Conservation (phyloP, 2,329 filamentous ascomycete genomes). For the Neofusicoccum parvum region DNA sequence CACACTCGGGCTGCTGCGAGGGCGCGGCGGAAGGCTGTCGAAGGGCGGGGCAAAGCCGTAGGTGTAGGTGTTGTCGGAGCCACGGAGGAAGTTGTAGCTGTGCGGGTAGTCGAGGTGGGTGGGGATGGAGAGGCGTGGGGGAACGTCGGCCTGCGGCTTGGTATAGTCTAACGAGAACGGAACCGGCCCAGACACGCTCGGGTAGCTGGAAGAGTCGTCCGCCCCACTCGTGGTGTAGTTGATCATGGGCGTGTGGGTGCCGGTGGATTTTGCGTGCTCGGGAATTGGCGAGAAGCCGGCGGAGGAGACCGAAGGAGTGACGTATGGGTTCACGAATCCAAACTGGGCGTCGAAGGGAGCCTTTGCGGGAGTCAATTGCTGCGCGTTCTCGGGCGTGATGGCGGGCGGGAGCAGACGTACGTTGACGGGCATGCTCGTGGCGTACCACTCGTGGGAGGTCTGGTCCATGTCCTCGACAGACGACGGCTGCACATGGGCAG, state of each 20-base stretch:
- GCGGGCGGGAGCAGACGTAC: background rate
- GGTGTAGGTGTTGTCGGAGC: constrained; percentile 14
- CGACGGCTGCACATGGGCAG: background rate
- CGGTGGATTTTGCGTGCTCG: constrained; percentile 30
- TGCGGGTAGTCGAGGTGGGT: constrained; percentile 27
- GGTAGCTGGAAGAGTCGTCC: constrained; percentile 33
- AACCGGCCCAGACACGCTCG: constrained; percentile 28
- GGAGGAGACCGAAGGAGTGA: constrained; percentile 34
- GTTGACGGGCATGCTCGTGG: constrained; percentile 14
- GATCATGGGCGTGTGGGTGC: constrained; percentile 26
- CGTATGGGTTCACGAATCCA: constrained; percentile 34
- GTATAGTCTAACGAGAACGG: constrained; percentile 28
- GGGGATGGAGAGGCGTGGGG: constrained; percentile 22
- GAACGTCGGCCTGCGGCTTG: background rate
- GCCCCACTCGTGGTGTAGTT: constrained; percentile 28
- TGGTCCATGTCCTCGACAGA: constrained; percentile 10
- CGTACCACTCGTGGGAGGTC: constrained; percentile 11
- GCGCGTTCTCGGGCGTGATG: no score
- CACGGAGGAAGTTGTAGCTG: constrained; percentile 28
- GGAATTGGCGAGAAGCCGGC: constrained; percentile 28
- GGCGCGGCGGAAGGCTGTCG: constrained; percentile 34
- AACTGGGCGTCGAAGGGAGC: constrained; percentile 31
- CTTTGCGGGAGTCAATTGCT: constrained; percentile 19
- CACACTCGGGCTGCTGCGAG: constrained; percentile 48
- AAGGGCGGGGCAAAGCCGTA: constrained; percentile 23